These are phyloP conservation scores for Cercospora sp. DNA, from an alignment of 2,329 filamentous ascomycete genomes.

Conservation along the genomic window DNA sequence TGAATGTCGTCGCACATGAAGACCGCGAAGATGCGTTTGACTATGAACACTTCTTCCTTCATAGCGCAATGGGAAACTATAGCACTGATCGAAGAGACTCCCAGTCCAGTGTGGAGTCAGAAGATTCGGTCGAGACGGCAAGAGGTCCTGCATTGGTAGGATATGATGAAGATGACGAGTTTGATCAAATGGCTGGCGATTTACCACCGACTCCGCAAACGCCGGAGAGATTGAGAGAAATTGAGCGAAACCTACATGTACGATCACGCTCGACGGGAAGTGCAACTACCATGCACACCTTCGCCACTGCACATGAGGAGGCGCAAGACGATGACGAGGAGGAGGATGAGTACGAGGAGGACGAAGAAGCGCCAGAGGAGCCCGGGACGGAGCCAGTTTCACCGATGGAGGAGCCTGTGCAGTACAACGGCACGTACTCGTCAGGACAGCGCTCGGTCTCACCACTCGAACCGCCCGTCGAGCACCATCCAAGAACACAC, in stretches of 20 bases:
- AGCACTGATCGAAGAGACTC: constrained; percentile 48
- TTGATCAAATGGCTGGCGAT: constrained; percentile 26
- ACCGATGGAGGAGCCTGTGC: constrained; percentile 11
- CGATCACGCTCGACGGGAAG: constrained; percentile 61
- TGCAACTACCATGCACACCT: constrained; percentile 61
- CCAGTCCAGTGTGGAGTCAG: constrained; percentile 38
- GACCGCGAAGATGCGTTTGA: constrained; percentile 94
- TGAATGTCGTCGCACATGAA: constrained; percentile 64
- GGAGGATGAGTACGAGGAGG: constrained; percentile 9
- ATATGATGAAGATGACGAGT: constrained; percentile 23
- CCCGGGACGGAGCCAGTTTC: constrained; percentile 6
- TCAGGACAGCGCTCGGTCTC: constrained; percentile 14
- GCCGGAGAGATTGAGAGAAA: constrained; percentile 37
- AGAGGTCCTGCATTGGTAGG: constrained; percentile 31
- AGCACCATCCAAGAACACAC: constrained; percentile 10
- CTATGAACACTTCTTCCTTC: constrained; percentile 92
- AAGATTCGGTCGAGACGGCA: constrained; percentile 55
- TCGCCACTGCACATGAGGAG: constrained; percentile 58
- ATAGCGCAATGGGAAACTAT: constrained; percentile 83
- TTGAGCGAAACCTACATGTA: constrained; percentile 39
- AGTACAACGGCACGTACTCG: constrained; percentile 5
- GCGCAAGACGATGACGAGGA: constrained; percentile 43
- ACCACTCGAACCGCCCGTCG: neutral
- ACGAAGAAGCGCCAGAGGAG: neutral
- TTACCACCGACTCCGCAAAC: constrained; percentile 36